Conservation (phyloP, 2,329 filamentous ascomycete genomes). For the Fusarium sp. region DNA sequence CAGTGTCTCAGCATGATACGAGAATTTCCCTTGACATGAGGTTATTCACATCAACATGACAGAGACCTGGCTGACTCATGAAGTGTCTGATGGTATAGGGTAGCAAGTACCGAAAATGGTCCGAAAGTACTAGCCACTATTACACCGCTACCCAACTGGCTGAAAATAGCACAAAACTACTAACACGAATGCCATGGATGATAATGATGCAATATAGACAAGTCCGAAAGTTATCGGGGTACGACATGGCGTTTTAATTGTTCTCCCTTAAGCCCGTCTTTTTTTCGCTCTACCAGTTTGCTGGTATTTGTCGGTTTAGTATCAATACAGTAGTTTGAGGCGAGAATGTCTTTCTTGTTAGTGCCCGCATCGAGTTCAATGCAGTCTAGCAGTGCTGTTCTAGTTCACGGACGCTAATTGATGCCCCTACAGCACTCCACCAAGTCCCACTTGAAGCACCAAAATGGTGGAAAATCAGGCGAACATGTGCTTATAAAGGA, state of each 20-base stretch:
- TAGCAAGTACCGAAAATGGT: not conserved
- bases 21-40: not conserved
- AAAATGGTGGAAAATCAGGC: not conserved
- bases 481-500: not conserved
- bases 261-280: not conserved
- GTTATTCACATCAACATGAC: not conserved
- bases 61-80: not conserved
- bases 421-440: not conserved
- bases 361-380: not conserved
- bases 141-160: not conserved
- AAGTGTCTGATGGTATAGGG: not conserved
- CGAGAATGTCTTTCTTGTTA: not conserved
- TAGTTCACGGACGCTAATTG: not conserved
- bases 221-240: not conserved
- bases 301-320: not conserved
- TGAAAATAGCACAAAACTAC: not conserved
- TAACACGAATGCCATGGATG: not conserved
- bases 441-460: not conserved
- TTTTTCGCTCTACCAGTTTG: not conserved
- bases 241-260: not conserved
- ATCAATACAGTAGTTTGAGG: not conserved
- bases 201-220: not conserved
- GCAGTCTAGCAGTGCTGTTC: not conserved
- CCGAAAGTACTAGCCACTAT: not conserved
- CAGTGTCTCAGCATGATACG: not conserved